Evolutionary conservation across 208 protist species (phyloP).

Genomic region (Leishmania braziliensis): DNA sequence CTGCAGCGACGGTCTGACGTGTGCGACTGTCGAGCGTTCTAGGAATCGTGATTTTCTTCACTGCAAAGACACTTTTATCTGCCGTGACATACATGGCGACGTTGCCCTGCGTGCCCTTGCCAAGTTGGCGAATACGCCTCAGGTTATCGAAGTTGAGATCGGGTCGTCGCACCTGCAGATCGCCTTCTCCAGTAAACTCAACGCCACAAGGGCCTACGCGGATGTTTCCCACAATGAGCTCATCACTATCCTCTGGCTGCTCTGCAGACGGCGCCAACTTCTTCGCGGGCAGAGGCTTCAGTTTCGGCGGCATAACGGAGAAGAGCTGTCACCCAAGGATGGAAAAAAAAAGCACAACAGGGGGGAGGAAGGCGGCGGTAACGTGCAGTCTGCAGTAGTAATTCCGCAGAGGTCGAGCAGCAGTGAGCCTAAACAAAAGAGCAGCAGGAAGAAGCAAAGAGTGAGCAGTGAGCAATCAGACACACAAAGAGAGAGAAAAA

Average conservation of each 20-base stretch:
- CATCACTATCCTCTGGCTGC: conserved; percentile 49
- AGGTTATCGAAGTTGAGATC: conserved; percentile 73
- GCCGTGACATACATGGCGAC: conserved; percentile 70
- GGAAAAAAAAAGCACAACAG: conserved; percentile 10
- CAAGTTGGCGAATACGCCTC: conserved; percentile 46
- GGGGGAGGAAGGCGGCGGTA: not conserved
- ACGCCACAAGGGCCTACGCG: conserved; percentile 69
- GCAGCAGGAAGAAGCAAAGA: not conserved
- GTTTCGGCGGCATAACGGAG: conserved; percentile 68
- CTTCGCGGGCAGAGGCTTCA: conserved; percentile 69
- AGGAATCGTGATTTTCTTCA: conserved; percentile 81
- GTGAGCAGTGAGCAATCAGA: not conserved
- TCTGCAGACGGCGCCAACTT: conserved; percentile 32
- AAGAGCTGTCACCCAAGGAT: not conserved
- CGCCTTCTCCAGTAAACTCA: conserved; percentile 76
- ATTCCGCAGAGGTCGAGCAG: not conserved
- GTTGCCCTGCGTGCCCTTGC: conserved; percentile 76
- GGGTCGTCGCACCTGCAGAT: conserved; percentile 69
- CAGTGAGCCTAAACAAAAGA: not conserved
- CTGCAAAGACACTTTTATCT: conserved; percentile 59
- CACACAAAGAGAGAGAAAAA: not conserved
- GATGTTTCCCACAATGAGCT: conserved; percentile 78
- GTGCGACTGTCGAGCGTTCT: conserved; percentile 56
- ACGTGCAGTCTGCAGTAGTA: not conserved
- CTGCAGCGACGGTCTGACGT: conserved; percentile 74